A percentile compares a stretch with the other conserved stretches of the same genome.
phyloP scores from a whole-genome alignment of 192 early-diverging fungal species.

The Linnemannia elongata region DNA sequence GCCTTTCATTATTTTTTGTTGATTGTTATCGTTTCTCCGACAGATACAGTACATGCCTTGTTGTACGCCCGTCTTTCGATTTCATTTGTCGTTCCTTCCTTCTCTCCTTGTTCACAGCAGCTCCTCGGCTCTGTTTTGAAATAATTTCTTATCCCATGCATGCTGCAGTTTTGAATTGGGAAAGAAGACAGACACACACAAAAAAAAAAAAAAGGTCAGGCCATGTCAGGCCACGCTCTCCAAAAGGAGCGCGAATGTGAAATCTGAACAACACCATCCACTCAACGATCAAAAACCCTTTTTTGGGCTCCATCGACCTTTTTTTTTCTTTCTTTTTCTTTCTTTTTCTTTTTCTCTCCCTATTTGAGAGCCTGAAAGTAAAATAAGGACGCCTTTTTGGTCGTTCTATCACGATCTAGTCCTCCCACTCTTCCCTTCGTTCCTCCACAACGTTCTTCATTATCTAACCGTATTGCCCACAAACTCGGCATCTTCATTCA shows the following conservation, averaged over 20 bases:
- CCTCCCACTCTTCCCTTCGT: background rate
- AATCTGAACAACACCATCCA: background rate
- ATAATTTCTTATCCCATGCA: background rate
- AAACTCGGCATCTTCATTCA: background rate
- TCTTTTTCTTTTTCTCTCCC: background rate
- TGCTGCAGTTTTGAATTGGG: background rate
- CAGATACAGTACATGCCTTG: background rate
- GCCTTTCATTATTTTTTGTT: background rate
- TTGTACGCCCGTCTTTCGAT: background rate
- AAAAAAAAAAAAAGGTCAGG: background rate
- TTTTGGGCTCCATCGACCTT: conserved; percentile 11
- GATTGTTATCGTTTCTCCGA: conserved; percentile 1
- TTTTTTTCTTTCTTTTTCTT: background rate
- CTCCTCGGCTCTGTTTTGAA: background rate
- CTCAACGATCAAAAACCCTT: background rate
- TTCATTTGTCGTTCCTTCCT: background rate
- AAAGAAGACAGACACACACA: background rate
- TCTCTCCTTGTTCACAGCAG: background rate
- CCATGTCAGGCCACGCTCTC: conserved; percentile 4
- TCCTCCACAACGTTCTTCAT: background rate
- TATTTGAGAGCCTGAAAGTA: background rate
- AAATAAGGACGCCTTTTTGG: background rate
- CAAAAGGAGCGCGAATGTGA: background rate
- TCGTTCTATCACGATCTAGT: background rate
- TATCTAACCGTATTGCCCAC: background rate